Evolutionary conservation across 345 rosid species (phyloP).

Genomic region (Sisymbrium irio): DNA sequence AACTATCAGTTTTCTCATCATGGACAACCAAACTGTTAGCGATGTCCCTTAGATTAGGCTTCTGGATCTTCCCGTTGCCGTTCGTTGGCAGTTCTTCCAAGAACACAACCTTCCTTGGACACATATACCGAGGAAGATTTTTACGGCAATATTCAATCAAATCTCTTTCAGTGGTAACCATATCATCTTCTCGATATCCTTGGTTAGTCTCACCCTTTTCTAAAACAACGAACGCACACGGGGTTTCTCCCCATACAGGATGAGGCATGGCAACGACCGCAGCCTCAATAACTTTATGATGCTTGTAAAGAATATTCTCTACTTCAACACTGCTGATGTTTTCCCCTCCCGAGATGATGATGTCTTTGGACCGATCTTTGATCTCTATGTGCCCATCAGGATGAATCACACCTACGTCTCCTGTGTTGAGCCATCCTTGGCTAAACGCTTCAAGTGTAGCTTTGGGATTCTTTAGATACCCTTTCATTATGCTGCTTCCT

Average conservation of each 20-base stretch:
- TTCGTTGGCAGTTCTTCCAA: not conserved
- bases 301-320: not conserved
- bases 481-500: not conserved
- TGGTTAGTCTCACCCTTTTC: not conserved
- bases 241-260: not conserved
- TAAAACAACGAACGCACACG: not conserved
- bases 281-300: not conserved
- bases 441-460: not conserved
- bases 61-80: not conserved
- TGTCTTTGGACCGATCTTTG: not conserved
- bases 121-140: not conserved
- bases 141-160: not conserved
- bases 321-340: not conserved
- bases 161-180: not conserved
- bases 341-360: not conserved
- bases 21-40: not conserved
- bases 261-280: not conserved
- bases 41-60: not conserved
- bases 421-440: not conserved
- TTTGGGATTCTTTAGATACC: constrained; percentile 1
- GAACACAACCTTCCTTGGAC: not conserved
- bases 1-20: not conserved
- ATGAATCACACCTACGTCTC: not conserved
- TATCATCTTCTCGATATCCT: not conserved
- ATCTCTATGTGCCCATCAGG: constrained; percentile 40